These are phyloP conservation scores for Vaccinium myrtillus DNA, from an alignment of 148 eudicot genomes.

Conservation along the genomic window DNA sequence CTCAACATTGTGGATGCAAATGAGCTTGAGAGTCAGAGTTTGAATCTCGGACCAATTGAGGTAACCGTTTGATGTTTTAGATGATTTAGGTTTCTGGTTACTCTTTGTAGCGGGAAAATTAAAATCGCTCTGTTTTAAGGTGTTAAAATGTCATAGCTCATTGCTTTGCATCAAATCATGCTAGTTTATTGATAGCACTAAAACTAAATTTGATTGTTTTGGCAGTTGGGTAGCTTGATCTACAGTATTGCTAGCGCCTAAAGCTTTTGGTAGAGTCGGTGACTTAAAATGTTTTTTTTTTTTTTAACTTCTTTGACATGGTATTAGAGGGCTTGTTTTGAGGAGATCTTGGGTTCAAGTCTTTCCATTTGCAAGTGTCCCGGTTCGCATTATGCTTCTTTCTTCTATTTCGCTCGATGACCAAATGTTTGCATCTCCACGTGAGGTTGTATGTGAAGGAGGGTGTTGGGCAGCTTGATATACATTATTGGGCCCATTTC, in stretches of 20 bases:
- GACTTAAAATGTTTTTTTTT: neutral
- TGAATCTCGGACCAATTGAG: neutral
- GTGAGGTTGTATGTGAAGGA: neutral
- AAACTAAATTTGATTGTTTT: neutral
- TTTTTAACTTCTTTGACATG: neutral
- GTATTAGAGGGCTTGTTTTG: neutral
- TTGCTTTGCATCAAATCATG: neutral
- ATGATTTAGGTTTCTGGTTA: neutral
- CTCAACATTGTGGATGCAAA: neutral
- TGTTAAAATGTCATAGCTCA: neutral
- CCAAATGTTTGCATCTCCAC: neutral
- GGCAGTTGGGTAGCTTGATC: neutral
- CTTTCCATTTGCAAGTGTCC: neutral
- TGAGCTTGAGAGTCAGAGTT: conserved; percentile 1
- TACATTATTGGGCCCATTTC: neutral
- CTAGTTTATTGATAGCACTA: neutral
- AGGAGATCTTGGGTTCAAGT: neutral
- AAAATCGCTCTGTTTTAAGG: neutral
- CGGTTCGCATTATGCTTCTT: neutral
- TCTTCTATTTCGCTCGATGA: neutral
- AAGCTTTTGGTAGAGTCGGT: neutral
- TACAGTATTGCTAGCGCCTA: neutral
- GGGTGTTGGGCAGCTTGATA: neutral
- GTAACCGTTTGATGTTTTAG: neutral
- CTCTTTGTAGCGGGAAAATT: neutral